Evolutionary conservation across 2,329 filamentous ascomycete species (phyloP), one percentile per base, ranked within the genome.

Genomic region (Aspergillus flavus): DNA sequence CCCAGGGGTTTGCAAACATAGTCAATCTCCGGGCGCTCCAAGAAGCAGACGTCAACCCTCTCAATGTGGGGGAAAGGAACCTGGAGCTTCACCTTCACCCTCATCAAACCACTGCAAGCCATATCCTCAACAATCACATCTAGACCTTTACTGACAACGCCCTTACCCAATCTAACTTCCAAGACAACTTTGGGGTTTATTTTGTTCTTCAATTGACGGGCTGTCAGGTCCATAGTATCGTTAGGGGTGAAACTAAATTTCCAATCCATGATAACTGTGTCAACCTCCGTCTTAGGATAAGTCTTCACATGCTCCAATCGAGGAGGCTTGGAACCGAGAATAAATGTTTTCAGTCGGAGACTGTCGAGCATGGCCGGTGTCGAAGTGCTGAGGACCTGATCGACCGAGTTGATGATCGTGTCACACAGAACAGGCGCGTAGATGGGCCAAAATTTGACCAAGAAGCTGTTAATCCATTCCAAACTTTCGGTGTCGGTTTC

Each of bases 371-470:
- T 98, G 0, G 91, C 87, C 0, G 95, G 95, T 0, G 94, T 98
- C 2, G 94, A 89, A 0, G 92, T 94, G 74, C 94, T 97, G 61
- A 99, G 84, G 57, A 99, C 93, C 81, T 98, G 95, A 73, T 99
- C 95, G 55, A 98, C 95, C 0, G 94, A 93, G 76, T 89, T 93
- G 79, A 98, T 91, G 72, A 99, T 91, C 26, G 93, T 96, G 70
- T 95, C 89, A 64, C 93, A 94, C 14, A 99, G 86, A 11, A 98
- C 92, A 1, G 95, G 95, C 61, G 95, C 93, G 76, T 97, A 98
- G 73, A 99, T 99, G 66, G 95, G 95, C 95, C 95, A 99, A 82
- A 99, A 99, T 78, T 99, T 99, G 80, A 96, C 89, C 71, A 99
- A 78, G 81, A 99, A 99, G 71, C 93, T 96, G 84, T 99, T 99